A percentile compares a stretch with the other conserved stretches of the same genome.
These are phyloP conservation scores for Xylariaceae sp. DNA, from an alignment of 2,329 filamentous ascomycete genomes.

Conservation along the genomic window DNA sequence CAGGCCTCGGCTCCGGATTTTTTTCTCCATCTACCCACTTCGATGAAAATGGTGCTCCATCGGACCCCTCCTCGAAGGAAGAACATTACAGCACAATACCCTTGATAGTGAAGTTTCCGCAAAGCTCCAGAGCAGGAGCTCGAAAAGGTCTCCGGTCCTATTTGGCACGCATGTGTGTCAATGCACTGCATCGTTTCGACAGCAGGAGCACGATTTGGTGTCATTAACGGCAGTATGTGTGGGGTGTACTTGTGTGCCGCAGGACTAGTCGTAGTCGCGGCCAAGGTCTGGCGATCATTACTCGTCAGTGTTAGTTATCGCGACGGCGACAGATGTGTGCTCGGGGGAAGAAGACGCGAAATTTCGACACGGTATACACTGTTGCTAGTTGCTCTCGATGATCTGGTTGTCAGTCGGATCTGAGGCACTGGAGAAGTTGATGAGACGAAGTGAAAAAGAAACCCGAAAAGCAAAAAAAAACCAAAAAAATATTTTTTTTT, in stretches of 20 bases:
- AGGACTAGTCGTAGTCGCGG: conserved; percentile 1
- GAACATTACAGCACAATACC: conserved; percentile 18
- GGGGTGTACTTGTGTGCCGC: conserved; percentile 8
- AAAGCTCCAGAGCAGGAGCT: neutral
- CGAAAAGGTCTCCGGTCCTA: conserved; percentile 6
- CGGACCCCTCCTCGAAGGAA: conserved; percentile 5
- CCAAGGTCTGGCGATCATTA: conserved; percentile 1
- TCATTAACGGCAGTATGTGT: conserved; percentile 11
- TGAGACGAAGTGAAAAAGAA: conserved; percentile 7
- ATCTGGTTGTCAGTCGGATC: neutral
- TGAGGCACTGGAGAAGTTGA: neutral
- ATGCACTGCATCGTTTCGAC: conserved; percentile 33
- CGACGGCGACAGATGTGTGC: too few relatives aligned
- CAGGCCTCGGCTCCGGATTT: conserved; percentile 3
- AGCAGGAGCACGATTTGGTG: conserved; percentile 29
- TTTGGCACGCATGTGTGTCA: conserved; percentile 17
- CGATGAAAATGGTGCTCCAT: conserved; percentile 6
- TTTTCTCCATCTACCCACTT: conserved; percentile 3
- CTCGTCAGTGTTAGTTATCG: conserved; percentile 2
- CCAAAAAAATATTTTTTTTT: conserved; percentile 23
- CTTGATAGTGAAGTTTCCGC: conserved; percentile 10
- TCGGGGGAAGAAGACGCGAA: neutral
- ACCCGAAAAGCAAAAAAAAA: conserved; percentile 17
- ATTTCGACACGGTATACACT: neutral
- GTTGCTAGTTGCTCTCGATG: neutral